Conservation (phyloP, 2,329 filamentous ascomycete genomes). For the Calonectria pteridis region DNA sequence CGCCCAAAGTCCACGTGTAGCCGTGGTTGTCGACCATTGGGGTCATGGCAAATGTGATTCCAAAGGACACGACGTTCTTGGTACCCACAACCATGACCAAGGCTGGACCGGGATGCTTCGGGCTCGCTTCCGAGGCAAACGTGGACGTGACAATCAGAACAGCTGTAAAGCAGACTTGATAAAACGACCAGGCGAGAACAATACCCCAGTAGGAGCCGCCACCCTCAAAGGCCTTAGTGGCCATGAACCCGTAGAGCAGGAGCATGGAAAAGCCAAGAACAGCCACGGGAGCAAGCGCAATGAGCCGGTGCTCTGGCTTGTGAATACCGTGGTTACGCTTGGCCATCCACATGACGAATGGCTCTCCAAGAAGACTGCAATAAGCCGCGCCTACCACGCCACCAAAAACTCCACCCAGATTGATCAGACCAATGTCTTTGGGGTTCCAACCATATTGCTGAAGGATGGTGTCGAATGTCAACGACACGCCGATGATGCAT, state of each 20-base stretch:
- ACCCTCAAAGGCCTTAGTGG: background rate
- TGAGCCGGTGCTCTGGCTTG: slow-evolving; percentile 3
- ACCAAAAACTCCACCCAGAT: slow-evolving; percentile 7
- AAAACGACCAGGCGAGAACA: slow-evolving; percentile 1
- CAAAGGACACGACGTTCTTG: slow-evolving; percentile 14
- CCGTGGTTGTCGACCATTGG: slow-evolving; percentile 3
- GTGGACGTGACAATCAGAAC: slow-evolving; percentile 9
- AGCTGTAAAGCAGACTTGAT: slow-evolving; percentile 9
- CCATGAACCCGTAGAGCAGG: slow-evolving; percentile 13
- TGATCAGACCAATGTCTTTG: slow-evolving; percentile 15
- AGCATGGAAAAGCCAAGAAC: slow-evolving; percentile 9
- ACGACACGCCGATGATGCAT: background rate
- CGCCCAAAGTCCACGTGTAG: slow-evolving; percentile 10
- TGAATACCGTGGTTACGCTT: slow-evolving; percentile 10
- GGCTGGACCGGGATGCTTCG: slow-evolving; percentile 10
- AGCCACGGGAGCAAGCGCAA: background rate
- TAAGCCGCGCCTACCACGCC: slow-evolving; percentile 6
- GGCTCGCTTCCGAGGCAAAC: slow-evolving; percentile 10
- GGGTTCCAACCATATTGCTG: slow-evolving; percentile 13
- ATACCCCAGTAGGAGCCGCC: slow-evolving; percentile 7
- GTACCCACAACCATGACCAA: slow-evolving; percentile 13
- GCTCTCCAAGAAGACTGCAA: slow-evolving; percentile 15
- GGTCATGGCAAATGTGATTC: slow-evolving; percentile 8
- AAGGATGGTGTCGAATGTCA: slow-evolving; percentile 11
- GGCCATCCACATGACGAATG: slow-evolving; percentile 15